Percentiles rank a stretch among this genome's conserved stretches.
phyloP scores from a whole-genome alignment of 2,329 filamentous ascomycete genomes.

The Colletotrichum magnum region DNA sequence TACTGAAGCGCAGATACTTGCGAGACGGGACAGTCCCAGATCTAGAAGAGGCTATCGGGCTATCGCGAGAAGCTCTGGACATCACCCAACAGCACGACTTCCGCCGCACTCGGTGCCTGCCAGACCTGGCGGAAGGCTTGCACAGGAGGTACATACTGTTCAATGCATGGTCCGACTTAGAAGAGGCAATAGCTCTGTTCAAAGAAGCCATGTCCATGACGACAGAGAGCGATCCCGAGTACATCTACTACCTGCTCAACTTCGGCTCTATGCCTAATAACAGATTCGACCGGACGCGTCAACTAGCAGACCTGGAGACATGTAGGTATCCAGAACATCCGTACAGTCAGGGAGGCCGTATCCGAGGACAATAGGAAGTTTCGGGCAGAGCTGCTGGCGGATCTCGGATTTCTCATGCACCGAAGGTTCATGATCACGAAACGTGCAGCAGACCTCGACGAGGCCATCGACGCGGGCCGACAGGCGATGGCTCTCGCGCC shows the following conservation, averaged over 20 bases:
- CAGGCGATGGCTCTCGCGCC: not conserved
- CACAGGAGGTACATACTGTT: not conserved
- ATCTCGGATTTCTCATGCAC: not conserved
- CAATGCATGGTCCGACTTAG: not conserved
- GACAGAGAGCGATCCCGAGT: not conserved
- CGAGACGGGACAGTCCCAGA: not conserved
- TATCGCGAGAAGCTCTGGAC: not conserved
- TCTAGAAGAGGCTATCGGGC: not conserved
- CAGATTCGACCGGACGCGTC: not conserved
- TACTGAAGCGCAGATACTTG: not conserved
- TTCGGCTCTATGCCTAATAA: not conserved
- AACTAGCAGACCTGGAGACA: not conserved
- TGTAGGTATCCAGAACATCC: not conserved
- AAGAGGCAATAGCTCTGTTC: not conserved
- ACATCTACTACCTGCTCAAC: slow-evolving; percentile 6
- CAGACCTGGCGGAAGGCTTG: not conserved
- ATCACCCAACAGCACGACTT: not conserved
- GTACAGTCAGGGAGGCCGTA: not conserved
- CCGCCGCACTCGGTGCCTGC: not conserved
- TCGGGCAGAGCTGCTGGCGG: not conserved
- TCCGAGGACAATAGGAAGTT: not conserved
- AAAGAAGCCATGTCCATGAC: not conserved
- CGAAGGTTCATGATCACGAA: not conserved
- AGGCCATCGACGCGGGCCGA: not conserved
- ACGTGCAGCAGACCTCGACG: not conserved